A percentile compares a stretch with the other conserved stretches of the same genome.
Evolutionary conservation across 1,284 basidiomycete genomes (phyloP).

Genomic region (Tilletia caries): DNA sequence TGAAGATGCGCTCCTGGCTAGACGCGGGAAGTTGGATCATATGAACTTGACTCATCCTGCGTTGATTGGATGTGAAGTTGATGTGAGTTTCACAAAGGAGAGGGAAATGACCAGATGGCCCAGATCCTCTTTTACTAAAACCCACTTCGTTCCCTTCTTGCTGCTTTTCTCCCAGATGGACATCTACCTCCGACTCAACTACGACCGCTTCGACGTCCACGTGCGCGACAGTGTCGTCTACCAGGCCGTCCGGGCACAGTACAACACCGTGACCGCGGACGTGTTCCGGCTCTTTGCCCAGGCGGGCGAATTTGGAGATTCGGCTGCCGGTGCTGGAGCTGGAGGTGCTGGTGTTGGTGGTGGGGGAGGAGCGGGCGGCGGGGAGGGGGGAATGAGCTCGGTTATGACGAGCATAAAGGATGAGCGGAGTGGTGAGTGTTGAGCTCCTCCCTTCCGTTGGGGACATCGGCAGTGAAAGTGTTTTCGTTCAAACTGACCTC

Average conservation of each 20-base stretch:
- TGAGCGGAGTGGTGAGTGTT: conserved; percentile 49
- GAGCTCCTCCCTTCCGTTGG: too few species aligned
- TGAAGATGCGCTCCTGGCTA: conserved; percentile 6
- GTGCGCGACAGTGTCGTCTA: conserved; percentile 74
- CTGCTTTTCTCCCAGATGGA: conserved; percentile 61
- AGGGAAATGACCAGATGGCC: too few species aligned
- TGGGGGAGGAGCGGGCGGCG: neutral
- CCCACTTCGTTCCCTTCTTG: too few species aligned
- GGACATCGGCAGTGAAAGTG: too few species aligned
- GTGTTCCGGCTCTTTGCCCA: conserved; percentile 44
- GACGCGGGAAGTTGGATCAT: neutral
- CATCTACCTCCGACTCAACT: conserved; percentile 78
- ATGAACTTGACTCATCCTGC: conserved; percentile 12
- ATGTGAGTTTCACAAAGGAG: conserved; percentile 7
- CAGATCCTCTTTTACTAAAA: too few species aligned
- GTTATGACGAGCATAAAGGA: conserved; percentile 14
- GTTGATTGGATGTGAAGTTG: neutral
- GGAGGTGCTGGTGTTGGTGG: neutral
- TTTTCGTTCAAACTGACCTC: too few species aligned
- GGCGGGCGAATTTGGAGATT: conserved; percentile 21
- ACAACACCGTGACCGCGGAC: conserved; percentile 43
- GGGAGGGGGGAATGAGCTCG: conserved; percentile 14
- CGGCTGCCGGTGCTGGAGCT: neutral
- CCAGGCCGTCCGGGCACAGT: conserved; percentile 38
- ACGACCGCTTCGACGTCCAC: conserved; percentile 79